These are phyloP conservation scores for Solanum lignicaule DNA, from an alignment of 257 asterid genomes.

Conservation along the genomic window DNA sequence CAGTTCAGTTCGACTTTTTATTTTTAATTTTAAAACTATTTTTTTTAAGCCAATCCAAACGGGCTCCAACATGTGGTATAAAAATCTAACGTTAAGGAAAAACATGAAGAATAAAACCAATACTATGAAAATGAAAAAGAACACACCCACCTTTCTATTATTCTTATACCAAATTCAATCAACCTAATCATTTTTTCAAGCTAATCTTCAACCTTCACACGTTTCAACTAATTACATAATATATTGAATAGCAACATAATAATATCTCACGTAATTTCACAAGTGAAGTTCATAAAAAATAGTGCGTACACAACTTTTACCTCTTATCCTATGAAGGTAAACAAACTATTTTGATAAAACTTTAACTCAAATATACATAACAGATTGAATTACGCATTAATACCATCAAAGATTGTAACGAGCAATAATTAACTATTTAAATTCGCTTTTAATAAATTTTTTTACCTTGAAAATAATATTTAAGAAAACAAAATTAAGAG, in stretches of 20 bases:
- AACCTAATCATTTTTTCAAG: no score
- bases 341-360: neutral
- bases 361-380: neutral
- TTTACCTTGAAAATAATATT: neutral
- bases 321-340: neutral
- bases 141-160: neutral
- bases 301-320: accelerated
- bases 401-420: neutral
- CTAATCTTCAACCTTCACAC: neutral
- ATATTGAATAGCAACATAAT: neutral
- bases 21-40: no score
- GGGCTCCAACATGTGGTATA: neutral
- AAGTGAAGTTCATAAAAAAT: neutral
- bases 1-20: no score
- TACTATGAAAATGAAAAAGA: neutral
- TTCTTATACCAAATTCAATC: neutral
- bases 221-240: neutral
- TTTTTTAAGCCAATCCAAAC: no score
- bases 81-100: no score
- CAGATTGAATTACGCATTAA: neutral
- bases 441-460: accelerated
- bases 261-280: accelerated
- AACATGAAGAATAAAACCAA: neutral
- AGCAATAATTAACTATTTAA: neutral
- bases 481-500: neutral